Evolutionary conservation across 164 flowering plant genomes (phyloP).

Genomic region (Euptelea pleiosperma): DNA sequence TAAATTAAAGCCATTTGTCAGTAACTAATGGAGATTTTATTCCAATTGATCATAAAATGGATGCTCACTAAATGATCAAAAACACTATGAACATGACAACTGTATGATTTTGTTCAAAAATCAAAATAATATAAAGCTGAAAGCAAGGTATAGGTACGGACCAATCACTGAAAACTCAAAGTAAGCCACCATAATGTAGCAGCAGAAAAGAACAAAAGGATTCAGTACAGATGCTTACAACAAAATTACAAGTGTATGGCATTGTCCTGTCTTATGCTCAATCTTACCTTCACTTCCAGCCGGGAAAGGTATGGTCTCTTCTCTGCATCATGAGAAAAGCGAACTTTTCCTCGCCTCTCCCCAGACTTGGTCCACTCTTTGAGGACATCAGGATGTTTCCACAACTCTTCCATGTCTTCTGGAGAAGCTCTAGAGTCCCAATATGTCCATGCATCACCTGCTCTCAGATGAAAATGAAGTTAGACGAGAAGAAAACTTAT

Average conservation of each 20-base stretch:
- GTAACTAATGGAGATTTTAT: not conserved
- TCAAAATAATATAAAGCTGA: not conserved
- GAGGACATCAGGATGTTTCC: constrained; percentile 56
- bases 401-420: constrained; percentile 86
- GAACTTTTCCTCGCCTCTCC: constrained; percentile 68
- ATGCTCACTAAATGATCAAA: no score
- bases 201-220: not conserved
- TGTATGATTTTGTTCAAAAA: not conserved
- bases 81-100: not conserved
- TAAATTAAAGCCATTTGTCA: no score
- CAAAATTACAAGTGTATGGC: no score
- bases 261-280: not conserved
- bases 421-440: constrained; percentile 79
- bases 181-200: not conserved
- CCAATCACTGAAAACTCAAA: not conserved
- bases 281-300: constrained; percentile 62
- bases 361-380: constrained; percentile 82
- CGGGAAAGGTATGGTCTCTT: constrained; percentile 76
- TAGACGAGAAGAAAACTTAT: not conserved
- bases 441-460: constrained; percentile 35
- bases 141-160: not conserved
- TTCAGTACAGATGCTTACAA: no score
- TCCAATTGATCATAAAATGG: constrained; percentile 3
- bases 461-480: constrained; percentile 14
- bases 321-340: constrained; percentile 61